Evolutionary conservation across 2,329 filamentous ascomycete species (phyloP), one percentile per base, ranked within the genome.

Genomic region (Colletotrichum abscissum): DNA sequence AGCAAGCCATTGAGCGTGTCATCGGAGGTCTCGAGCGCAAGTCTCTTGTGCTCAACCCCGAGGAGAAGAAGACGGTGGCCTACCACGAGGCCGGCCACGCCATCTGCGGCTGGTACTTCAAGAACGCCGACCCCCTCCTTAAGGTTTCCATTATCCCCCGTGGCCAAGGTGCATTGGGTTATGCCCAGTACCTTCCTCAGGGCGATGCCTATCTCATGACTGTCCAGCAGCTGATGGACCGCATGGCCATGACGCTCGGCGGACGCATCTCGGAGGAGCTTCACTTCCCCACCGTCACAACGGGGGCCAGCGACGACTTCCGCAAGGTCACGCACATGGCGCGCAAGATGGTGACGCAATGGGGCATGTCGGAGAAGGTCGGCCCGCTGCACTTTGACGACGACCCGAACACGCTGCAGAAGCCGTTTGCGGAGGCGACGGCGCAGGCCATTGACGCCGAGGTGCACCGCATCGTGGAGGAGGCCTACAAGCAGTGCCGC

Each of bases 111-210:
- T 99, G 97, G 97, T 99, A 93, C 88, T 94, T 99, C 86, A 91
- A 94, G 84, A 95, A 94, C 82, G 97, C 97, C n/a, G 97, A 99
- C 80, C 97, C 97, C 22, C 91, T 99, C 4, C 92, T 99, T 73
- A 99, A 99, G 86, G 97, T 99, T 57, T 98, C 95, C 71, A 99
- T 99, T 84, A 98, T 99, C 78, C 97, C 97, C 22, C 95, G 97
- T 80, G 97, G 96, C 69, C 94, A 97, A 82, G 97, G 95, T 46
- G 95, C 95, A 30, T 88, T 99, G 19, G 97, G 97, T 9, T 99
- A 99, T 81, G 97, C 97, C 1, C 97, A 99, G 83, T 98, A 98
- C 82, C 89, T 99, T n/a, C 97, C 97, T 1, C 89, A 92, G 26
- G 92, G 92, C 69, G 97, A 99, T 80, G 95, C 94, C 9, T 98